Evolutionary conservation across 2,329 filamentous ascomycete species (phyloP).

Genomic region (Botrytis galanthina): DNA sequence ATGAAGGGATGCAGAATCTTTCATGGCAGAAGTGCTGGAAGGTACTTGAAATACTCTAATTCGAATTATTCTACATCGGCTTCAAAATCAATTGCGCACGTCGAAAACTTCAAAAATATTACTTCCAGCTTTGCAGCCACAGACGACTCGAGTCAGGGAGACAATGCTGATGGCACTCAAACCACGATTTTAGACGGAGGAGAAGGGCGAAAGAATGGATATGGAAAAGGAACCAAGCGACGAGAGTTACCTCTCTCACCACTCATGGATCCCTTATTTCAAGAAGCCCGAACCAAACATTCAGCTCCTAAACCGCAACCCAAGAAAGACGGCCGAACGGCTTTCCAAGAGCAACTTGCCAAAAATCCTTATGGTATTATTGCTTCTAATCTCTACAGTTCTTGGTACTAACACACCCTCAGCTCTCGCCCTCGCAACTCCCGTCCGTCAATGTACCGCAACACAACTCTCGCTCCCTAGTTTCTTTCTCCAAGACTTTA

Average conservation of each 20-base stretch:
- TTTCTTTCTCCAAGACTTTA: constrained; percentile 63
- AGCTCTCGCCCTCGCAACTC: constrained; percentile 58
- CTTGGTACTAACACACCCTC: neutral
- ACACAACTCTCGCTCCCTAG: constrained; percentile 52
- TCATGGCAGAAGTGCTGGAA: constrained; percentile 29
- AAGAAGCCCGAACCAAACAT: constrained; percentile 38
- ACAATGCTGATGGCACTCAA: neutral
- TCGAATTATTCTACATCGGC: neutral
- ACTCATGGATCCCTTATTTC: constrained; percentile 45
- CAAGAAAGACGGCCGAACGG: constrained; percentile 43
- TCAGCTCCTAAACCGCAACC: constrained; percentile 32
- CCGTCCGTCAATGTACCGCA: constrained; percentile 55
- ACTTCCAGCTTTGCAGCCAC: neutral
- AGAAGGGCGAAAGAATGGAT: neutral
- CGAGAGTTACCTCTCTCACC: constrained; percentile 46
- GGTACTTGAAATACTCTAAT: constrained; percentile 1
- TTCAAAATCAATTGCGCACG: neutral
- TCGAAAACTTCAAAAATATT: neutral
- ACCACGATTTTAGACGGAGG: neutral
- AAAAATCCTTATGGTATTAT: constrained; percentile 57
- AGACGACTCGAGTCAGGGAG: neutral
- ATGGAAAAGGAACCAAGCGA: constrained; percentile 8
- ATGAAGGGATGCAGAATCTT: constrained; percentile 32
- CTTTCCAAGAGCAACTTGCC: constrained; percentile 55
- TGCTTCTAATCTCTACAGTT: neutral